Conservation (phyloP, 2,329 filamentous ascomycete species). For the Calonectria ilicicola region DNA sequence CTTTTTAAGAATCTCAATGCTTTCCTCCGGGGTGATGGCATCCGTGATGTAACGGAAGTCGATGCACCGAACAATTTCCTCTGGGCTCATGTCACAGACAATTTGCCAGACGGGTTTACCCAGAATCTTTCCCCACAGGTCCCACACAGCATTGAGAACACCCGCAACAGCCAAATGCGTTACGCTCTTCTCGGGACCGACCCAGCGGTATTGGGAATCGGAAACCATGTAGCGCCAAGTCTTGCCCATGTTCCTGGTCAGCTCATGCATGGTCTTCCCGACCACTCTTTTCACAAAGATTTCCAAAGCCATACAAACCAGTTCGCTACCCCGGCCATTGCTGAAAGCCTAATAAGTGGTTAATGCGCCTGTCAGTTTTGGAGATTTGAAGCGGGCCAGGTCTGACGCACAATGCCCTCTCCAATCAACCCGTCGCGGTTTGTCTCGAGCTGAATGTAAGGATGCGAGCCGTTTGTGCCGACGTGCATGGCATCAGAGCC, state of each 20-base stretch:
- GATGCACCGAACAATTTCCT: slow-evolving; percentile 88
- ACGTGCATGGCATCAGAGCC: slow-evolving; percentile 97
- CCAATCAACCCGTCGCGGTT: slow-evolving; percentile 74
- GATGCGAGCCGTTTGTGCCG: slow-evolving; percentile 90
- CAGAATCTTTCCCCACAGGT: slow-evolving; percentile 89
- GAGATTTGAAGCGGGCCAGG: background rate
- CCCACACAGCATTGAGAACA: slow-evolving; percentile 92
- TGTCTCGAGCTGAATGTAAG: slow-evolving; percentile 90
- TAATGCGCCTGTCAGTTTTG: background rate
- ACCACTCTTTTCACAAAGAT: slow-evolving; percentile 83
- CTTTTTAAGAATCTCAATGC: slow-evolving; percentile 76
- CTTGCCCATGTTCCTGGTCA: slow-evolving; percentile 84
- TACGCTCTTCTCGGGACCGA: slow-evolving; percentile 92
- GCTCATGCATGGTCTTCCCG: slow-evolving; percentile 79
- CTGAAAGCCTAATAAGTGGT: slow-evolving; percentile 72
- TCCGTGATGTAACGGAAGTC: slow-evolving; percentile 96
- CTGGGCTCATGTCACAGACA: slow-evolving; percentile 88
- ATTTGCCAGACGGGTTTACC: slow-evolving; percentile 91
- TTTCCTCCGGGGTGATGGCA: slow-evolving; percentile 87
- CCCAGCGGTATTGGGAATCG: slow-evolving; percentile 92
- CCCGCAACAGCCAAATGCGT: slow-evolving; percentile 91
- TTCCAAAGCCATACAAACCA: slow-evolving; percentile 86
- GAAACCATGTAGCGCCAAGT: slow-evolving; percentile 92
- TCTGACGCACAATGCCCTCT: slow-evolving; percentile 78
- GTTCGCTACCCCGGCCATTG: slow-evolving; percentile 90